Evolutionary conservation across 2,329 filamentous ascomycete genomes (phyloP).

Genomic region (Rutstroemia sp.): DNA sequence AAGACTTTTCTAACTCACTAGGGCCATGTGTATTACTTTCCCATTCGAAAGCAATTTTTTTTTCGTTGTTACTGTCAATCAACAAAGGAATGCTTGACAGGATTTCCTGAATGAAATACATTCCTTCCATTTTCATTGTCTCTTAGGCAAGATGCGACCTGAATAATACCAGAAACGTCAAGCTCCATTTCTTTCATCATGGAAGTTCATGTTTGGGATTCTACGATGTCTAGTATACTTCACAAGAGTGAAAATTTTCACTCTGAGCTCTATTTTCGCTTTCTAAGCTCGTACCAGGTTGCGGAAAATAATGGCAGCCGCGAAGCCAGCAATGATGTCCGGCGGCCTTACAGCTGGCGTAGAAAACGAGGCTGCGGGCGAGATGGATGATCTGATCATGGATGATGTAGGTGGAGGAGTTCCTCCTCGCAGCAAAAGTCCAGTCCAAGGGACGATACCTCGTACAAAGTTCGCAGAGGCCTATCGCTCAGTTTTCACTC

Average conservation of each 20-base stretch:
- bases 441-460: background rate
- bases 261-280: background rate
- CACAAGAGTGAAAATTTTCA: background rate
- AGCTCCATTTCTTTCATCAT: conserved; percentile 2
- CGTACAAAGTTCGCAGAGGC: conserved; percentile 13
- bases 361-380: background rate
- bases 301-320: background rate
- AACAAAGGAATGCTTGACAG: background rate
- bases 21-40: background rate
- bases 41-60: background rate
- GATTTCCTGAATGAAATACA: background rate
- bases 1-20: too few species aligned
- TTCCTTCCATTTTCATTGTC: conserved; percentile 7
- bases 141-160: background rate
- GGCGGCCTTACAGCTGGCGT: background rate
- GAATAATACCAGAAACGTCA: conserved; percentile 3
- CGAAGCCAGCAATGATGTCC: background rate
- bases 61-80: conserved; percentile 5
- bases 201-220: background rate
- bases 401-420: background rate
- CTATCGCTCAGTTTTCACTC: conserved; percentile 16
- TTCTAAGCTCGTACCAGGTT: background rate
- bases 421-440: background rate
- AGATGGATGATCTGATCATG: background rate
- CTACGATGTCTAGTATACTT: background rate